Evolutionary conservation across 768 basidiomycete genomes (phyloP), one percentile per base, ranked within the genome.

Genomic region (Amanita rimosa): DNA sequence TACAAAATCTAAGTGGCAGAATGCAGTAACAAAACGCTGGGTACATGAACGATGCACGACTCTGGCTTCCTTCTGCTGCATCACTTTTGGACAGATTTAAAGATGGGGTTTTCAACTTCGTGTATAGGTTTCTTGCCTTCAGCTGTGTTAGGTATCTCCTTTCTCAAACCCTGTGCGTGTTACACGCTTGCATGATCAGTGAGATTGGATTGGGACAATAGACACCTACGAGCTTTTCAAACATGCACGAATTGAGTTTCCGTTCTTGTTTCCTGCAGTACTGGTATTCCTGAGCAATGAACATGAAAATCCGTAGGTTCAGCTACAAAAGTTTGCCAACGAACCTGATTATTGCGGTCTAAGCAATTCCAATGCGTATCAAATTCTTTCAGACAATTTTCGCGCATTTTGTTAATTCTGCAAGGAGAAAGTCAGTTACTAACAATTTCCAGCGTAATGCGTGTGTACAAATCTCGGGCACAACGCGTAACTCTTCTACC

Each of bases 401-500:
- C 88, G 45, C 91, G 75, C 78, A 99, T 85, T 73, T 95, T 97
- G 49, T 67, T 80, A 46, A 99, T 89, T 55, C 96, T 99, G 51
- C 16, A 34, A 10, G 6, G 26, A 51, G 14, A 16, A 40, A 52
- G 24, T 35, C 26, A 26, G 10, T 17, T 48, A 22, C 51, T 14
- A 5, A 35, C 41, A 11, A 8, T 33, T 21, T 22, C 37, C 29
- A 10, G 17, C 9, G 3, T 11, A 33, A 21, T 27, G 11, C 35
- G 46, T 22, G 44, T 90, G 62, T 57, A 97, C 96, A 99, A 60
- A 61, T 97, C 93, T 29, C 83, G 81, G 41, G 94, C 88, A 65
- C 96, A 99, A 56, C 96, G 77, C 48, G 96, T 98, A 49, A 97
- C 95, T 56, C 89, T 81, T 56, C 96, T 69, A 9, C 96, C 96